phyloP scores from a whole-genome alignment of 129 eudicot genomes.

The Erigeron canadensis region DNA sequence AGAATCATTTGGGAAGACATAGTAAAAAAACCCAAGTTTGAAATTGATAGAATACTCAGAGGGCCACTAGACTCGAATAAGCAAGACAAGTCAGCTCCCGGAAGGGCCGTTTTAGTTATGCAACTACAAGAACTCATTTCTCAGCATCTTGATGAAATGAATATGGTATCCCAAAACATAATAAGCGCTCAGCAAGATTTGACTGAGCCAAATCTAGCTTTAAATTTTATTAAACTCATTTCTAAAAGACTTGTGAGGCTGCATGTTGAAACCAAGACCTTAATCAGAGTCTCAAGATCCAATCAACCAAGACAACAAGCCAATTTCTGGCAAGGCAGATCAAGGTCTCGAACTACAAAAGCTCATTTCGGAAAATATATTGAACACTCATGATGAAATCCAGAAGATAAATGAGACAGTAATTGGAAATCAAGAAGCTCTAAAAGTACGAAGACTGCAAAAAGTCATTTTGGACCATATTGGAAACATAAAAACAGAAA shows the following conservation, averaged over 20 bases:
- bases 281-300: neutral
- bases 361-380: neutral
- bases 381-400: conserved; percentile 1
- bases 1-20: conserved; percentile 22
- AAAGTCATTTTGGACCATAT: neutral
- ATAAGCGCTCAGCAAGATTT: neutral
- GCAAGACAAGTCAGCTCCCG: neutral
- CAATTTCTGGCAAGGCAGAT: neutral
- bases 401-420: neutral
- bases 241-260: neutral
- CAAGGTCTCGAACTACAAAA: conserved; percentile 15
- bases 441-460: neutral
- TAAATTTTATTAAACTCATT: neutral
- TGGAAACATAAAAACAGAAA: neutral
- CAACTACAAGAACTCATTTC: neutral
- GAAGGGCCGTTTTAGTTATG: neutral
- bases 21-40: neutral
- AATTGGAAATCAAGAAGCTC: neutral
- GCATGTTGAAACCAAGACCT: neutral
- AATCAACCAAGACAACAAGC: neutral
- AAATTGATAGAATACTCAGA: conserved; percentile 19
- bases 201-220: neutral
- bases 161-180: neutral
- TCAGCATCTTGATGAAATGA: neutral
- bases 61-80: neutral